Evolutionary conservation across 2,329 filamentous ascomycete genomes (phyloP).

Genomic region (Annulohypoxylon truncatum): DNA sequence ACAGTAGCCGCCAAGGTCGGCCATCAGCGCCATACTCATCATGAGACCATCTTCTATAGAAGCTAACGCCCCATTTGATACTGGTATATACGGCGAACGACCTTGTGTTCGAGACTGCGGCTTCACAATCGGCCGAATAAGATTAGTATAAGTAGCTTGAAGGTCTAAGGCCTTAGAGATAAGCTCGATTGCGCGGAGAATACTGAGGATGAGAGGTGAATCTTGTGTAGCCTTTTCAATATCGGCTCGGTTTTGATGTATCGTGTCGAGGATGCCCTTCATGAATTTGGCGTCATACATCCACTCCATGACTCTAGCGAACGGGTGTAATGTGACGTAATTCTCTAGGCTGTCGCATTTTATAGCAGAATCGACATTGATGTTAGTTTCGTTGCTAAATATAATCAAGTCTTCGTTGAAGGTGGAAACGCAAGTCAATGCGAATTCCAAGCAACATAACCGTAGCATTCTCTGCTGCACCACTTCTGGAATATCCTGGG

Average conservation of each 20-base stretch:
- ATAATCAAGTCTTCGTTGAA: conserved; percentile 96
- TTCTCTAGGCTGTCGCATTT: conserved; percentile 77
- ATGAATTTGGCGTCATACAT: conserved; percentile 94
- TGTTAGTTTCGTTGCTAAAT: conserved; percentile 81
- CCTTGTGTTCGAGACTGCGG: conserved; percentile 63
- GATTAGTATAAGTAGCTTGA: conserved; percentile 90
- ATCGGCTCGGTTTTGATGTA: conserved; percentile 79
- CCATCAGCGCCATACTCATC: conserved; percentile 80
- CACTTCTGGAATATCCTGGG: conserved; percentile 72
- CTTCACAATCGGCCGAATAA: conserved; percentile 84
- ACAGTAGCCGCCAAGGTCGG: conserved; percentile 87
- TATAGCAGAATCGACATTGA: conserved; percentile 80
- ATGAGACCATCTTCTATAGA: conserved; percentile 93
- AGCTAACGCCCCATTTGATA: conserved; percentile 77
- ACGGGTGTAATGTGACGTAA: conserved; percentile 91
- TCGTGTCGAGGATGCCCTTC: conserved; percentile 78
- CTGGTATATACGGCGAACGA: conserved; percentile 48
- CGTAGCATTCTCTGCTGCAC: conserved; percentile 79
- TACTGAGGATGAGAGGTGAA: conserved; percentile 82
- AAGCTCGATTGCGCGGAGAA: conserved; percentile 84
- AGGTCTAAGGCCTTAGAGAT: conserved; percentile 85
- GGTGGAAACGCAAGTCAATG: conserved; percentile 78
- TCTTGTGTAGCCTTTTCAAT: conserved; percentile 79
- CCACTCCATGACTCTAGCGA: conserved; percentile 96
- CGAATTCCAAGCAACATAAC: conserved; percentile 86